These are phyloP conservation scores for Simmondsia chinensis DNA, from an alignment of 148 eudicot species.

Conservation along the genomic window DNA sequence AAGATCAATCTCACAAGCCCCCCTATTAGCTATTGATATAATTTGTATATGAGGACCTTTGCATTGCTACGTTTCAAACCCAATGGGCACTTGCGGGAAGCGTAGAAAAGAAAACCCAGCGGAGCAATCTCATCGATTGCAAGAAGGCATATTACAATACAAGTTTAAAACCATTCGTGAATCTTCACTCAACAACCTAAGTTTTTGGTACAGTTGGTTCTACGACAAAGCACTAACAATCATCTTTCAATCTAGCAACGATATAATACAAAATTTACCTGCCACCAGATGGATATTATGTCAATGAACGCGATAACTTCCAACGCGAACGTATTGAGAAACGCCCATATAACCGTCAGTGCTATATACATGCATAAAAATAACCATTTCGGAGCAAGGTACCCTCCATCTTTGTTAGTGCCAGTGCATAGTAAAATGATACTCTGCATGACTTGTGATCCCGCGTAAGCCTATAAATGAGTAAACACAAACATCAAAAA, in stretches of 20 bases:
- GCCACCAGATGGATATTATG: constrained; percentile 59
- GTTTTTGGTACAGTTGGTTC: too few species aligned
- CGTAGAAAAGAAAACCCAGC: too few species aligned
- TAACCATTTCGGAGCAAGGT: constrained; percentile 56
- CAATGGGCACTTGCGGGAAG: too few species aligned
- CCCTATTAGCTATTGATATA: too few species aligned
- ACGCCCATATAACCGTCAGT: constrained; percentile 48
- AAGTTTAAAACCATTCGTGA: too few species aligned
- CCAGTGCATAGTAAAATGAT: constrained; percentile 52
- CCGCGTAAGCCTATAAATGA: constrained; percentile 50
- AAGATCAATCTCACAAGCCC: too few species aligned
- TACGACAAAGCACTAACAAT: too few species aligned
- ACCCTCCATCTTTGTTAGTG: constrained; percentile 53
- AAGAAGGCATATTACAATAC: too few species aligned
- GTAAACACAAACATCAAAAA: constrained; percentile 1
- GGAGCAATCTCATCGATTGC: too few species aligned
- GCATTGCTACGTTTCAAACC: too few species aligned
- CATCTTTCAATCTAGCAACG: background rate
- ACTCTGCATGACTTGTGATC: constrained; percentile 47
- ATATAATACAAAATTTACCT: constrained; percentile 21
- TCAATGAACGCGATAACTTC: constrained; percentile 50
- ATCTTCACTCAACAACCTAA: too few species aligned
- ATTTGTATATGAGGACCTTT: too few species aligned
- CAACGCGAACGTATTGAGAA: constrained; percentile 56
- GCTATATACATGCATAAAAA: constrained; percentile 52